phyloP scores from a whole-genome alignment of 78 protist species.

The Dictyostelium purpureum region DNA sequence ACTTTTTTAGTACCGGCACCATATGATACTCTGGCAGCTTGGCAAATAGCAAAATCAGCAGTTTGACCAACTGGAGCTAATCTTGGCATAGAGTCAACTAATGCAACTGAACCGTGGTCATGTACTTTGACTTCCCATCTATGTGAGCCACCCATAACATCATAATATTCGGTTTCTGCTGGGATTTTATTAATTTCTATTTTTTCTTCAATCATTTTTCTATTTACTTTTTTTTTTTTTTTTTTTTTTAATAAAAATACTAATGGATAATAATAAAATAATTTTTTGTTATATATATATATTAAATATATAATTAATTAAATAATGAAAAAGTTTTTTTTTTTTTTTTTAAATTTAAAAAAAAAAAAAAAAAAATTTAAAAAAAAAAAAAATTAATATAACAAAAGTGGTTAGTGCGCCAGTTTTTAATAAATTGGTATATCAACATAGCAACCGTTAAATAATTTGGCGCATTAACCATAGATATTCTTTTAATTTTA shows the following conservation, averaged over 20 bases:
- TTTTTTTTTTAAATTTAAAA: neutral
- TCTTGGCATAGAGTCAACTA: conserved; percentile 79
- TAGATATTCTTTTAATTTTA: neutral
- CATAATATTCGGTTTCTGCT: conserved; percentile 65
- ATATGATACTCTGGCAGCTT: conserved; percentile 77
- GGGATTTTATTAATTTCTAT: conserved; percentile 1
- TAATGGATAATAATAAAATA: too few species aligned
- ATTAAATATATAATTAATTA: too few species aligned
- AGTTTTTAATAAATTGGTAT: too few species aligned
- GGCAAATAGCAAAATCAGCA: conserved; percentile 63
- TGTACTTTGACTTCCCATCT: conserved; percentile 63
- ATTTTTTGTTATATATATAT: too few species aligned
- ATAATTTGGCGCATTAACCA: neutral
- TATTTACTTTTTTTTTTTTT: neutral
- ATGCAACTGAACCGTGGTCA: conserved; percentile 74
- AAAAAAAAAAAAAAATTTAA: neutral
- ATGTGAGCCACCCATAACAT: conserved; percentile 73
- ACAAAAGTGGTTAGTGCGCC: neutral
- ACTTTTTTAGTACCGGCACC: conserved; percentile 81
- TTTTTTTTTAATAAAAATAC: neutral
- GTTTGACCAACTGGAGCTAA: conserved; percentile 79
- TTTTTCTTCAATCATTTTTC: neutral
- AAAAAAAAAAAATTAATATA: neutral
- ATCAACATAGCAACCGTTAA: too few species aligned
- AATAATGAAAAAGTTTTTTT: too few species aligned